Base-by-base conservation (phyloP, 768 basidiomycete species). In the Lactarius quietus region DNA sequence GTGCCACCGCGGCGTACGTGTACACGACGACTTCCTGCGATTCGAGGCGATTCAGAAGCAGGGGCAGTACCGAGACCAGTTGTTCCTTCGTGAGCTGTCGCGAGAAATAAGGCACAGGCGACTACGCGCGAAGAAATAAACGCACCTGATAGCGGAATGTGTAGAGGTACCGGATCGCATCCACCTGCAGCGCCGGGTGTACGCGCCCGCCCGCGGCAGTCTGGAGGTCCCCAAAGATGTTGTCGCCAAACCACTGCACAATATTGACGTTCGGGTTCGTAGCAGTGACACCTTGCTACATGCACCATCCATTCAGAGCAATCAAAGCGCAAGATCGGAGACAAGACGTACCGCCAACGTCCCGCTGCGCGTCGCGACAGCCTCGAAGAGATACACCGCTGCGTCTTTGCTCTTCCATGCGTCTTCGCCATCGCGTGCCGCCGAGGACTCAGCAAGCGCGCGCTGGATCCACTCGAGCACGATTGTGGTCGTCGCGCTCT, bases 1-100 rank as follows among this genome's bases (percentile, higher is more conserved):
- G 95, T n/a, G 95, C 93, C 71, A 98, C 95, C 20, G 97, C 95
- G 10, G 95, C 94, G 76, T 98, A 98, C 0, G n/a, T n/a, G n/a
- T n/a, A n/a, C n/a, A n/a, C n/a, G n/a, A n/a, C n/a, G n/a, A n/a
- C n/a, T n/a, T n/a, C n/a, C n/a, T n/a, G n/a, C n/a, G n/a, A n/a
- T n/a, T n/a, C n/a, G n/a, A n/a, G n/a, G n/a, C n/a, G n/a, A n/a
- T n/a, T n/a, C n/a, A n/a, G n/a, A n/a, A n/a, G n/a, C n/a, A n/a
- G n/a, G n/a, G n/a, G n/a, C n/a, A n/a, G n/a, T n/a, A n/a, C n/a
- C n/a, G n/a, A n/a, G n/a, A n/a, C n/a, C n/a, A n/a, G n/a, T n/a
- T n/a, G n/a, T n/a, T n/a, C n/a, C n/a, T 98, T 98, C 7, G 93
- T 95, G 57, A 98, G 81, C 91, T 95, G 72, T 54, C 63, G 39